Percentiles rank a stretch among this genome's conserved stretches.
Evolutionary conservation across 805 yeast species (phyloP).

Genomic region (Zygoascus ofunaensis): DNA sequence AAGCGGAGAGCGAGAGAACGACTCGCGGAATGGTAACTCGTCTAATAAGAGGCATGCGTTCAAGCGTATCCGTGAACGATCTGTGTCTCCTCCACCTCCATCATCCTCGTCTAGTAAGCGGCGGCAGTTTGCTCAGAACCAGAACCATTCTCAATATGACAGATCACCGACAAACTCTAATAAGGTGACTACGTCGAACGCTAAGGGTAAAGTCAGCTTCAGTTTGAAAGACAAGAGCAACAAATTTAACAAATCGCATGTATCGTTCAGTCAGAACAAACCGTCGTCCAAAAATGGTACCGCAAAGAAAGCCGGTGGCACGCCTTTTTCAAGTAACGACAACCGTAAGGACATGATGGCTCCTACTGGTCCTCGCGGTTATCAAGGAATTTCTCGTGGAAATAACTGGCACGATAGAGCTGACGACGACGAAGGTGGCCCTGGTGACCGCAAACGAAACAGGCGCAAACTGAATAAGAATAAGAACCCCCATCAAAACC

Average conservation of each 20-base stretch:
- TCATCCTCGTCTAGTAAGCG: neutral
- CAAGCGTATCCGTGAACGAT: neutral
- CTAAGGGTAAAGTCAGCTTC: neutral
- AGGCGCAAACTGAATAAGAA: neutral
- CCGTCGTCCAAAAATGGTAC: too few species aligned
- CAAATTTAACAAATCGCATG: too few species aligned
- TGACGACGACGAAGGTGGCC: neutral
- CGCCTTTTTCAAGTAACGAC: too few species aligned
- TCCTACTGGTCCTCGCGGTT: too few species aligned
- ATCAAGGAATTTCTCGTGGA: too few species aligned
- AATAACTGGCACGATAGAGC: too few species aligned
- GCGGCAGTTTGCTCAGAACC: neutral
- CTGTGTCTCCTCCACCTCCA: neutral
- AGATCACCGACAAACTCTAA: neutral
- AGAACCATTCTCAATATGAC: neutral
- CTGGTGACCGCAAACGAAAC: neutral
- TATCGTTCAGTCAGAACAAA: too few species aligned
- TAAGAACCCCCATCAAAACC: neutral
- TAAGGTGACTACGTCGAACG: neutral
- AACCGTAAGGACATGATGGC: too few species aligned
- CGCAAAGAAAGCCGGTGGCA: too few species aligned
- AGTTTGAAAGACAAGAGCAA: neutral
- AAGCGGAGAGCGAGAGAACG: too few species aligned
- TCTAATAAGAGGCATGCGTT: too few species aligned
- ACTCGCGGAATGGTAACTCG: too few species aligned